These are phyloP conservation scores for Pythium sp. DNA, from an alignment of 352 stramenopile genomes.

Conservation along the genomic window DNA sequence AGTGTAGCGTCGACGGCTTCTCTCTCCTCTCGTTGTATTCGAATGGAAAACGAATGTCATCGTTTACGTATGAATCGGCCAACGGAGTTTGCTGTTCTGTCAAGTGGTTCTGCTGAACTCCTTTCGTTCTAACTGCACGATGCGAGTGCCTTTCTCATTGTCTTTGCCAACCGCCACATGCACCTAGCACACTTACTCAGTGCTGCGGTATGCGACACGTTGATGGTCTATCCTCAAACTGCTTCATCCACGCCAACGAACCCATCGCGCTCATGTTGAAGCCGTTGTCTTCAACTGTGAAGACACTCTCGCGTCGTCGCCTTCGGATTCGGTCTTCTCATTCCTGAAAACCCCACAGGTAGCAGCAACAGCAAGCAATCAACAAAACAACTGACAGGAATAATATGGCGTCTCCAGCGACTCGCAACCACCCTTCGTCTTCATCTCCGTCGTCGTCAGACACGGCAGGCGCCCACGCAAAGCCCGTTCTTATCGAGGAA, in stretches of 20 bases:
- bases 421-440: neutral
- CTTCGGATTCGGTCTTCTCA: neutral
- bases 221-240: neutral
- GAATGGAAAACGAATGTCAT: no score
- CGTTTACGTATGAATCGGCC: no score
- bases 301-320: neutral
- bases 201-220: neutral
- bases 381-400: neutral
- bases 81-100: no score
- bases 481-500: neutral
- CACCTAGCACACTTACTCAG: no score
- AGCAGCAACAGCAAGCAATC: neutral
- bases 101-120: no score
- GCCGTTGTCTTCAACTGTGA: neutral
- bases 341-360: no score
- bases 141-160: no score
- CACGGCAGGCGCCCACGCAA: neutral
- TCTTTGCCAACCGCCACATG: neutral
- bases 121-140: no score
- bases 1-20: no score
- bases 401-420: conserved; percentile 11
- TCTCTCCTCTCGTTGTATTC: no score
- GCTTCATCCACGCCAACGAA: neutral
- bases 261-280: neutral
- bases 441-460: neutral